Conservation (phyloP, 1,139 yeast species). For the Hansenula sp. region DNA sequence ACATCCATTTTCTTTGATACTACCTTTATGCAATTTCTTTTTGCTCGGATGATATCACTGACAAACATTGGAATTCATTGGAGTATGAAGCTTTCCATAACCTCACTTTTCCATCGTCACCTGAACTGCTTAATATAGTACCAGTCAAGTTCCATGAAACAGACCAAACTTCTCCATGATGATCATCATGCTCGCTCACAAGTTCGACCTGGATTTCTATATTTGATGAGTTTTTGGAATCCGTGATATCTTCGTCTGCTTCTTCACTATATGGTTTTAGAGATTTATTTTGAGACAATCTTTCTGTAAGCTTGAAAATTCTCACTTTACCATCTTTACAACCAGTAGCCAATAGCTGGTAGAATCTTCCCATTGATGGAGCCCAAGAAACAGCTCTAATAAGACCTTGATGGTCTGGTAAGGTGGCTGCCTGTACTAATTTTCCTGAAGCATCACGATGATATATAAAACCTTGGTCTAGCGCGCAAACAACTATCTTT, state of each 20-base stretch:
- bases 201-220: slow-evolving; percentile 38
- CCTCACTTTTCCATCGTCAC: slow-evolving; percentile 90
- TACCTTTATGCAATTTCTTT: slow-evolving; percentile 4
- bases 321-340: slow-evolving; percentile 92
- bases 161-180: slow-evolving; percentile 90
- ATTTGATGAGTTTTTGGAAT: slow-evolving; percentile 11
- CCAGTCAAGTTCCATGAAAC: slow-evolving; percentile 95
- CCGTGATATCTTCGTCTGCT: slow-evolving; percentile 13
- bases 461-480: slow-evolving; percentile 82
- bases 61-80: slow-evolving; percentile 88
- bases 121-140: slow-evolving; percentile 86
- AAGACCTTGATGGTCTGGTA: slow-evolving; percentile 80
- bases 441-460: slow-evolving; percentile 45
- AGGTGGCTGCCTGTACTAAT: slow-evolving; percentile 38
- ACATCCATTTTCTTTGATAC: neutral
- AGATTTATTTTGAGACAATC: slow-evolving; percentile 24
- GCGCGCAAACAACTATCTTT: slow-evolving; percentile 77
- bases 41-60: slow-evolving; percentile 71
- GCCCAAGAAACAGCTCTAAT: slow-evolving; percentile 96
- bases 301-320: slow-evolving; percentile 67
- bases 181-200: slow-evolving; percentile 63
- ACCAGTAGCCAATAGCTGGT: slow-evolving; percentile 89
- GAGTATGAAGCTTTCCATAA: slow-evolving; percentile 88
- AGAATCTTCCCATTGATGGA: slow-evolving; percentile 89
- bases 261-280: slow-evolving; percentile 8